Evolutionary conservation across 1,284 basidiomycete genomes (phyloP), one percentile per base, ranked within the genome.

Genomic region (Wallemia mellicola): DNA sequence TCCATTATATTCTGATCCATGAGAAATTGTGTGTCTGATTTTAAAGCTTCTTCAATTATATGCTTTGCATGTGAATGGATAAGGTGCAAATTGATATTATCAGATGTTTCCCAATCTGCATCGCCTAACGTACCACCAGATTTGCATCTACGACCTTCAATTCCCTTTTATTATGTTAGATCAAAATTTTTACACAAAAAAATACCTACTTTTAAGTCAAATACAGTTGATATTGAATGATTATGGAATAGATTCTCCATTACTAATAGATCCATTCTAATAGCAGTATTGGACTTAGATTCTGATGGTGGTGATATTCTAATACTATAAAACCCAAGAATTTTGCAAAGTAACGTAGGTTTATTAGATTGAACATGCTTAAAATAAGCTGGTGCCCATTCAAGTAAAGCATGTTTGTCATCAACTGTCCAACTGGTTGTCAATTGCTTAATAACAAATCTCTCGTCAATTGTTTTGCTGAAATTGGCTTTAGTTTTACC

Each of bases 341-440:
- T 72, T 68, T 86, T 86, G 14, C 81, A 80, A 11, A 85, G 71
- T 0, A 79, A 74, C 0, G 80, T 82, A 0, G 82, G 74, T 62
- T 73, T 76, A 66, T 72, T 78, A 9, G 78, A 74, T 0, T 83
- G 80, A 71, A 84, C 77, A 65, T 83, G 80, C 56, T 76, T 74
- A 69, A 86, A 83, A 66, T 83, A 86, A 1, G 79, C 77, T 1
- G 82, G 82, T 0, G 77, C 79, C 11, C 83, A 73, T 28, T 84
- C 83, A 58, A 83, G 73, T 27, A 86, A 68, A 0, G 83, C 81
- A 72, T 84, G 82, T 27, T 82, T 68, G 69, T 86, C 83, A 7
- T 80, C 80, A 32, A 83, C 82, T 66, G 83, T 83, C 82, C 82
- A 85, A 14, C 82, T 81, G 68, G 81, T 79, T 3, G 85, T 79